Base-by-base conservation (phyloP, 331 rosid species). In the Phaseolus coccineus region DNA sequence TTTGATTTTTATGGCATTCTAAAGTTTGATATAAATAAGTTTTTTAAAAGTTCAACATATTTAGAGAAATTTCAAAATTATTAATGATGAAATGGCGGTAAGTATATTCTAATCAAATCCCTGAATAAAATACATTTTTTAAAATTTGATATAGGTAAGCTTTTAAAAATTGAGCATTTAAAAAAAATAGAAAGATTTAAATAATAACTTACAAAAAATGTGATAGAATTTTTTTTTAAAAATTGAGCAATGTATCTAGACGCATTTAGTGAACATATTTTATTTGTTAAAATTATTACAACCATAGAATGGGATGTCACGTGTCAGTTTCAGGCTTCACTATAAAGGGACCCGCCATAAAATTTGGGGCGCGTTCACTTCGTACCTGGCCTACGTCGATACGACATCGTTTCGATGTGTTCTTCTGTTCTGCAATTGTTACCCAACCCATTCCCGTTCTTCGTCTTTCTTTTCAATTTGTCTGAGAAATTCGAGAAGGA, bases 401-500 rank as follows among this genome's bases (percentile, higher is more conserved):
- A 62, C 84, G 76, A 2, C 78, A 13, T 2, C 82, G 82, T 80
- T 80, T 80, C 19, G 8, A 3, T 2, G 12, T 42, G 16, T 2
- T 12, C 15, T 40, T 40, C 58, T 25, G 6, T 24, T 4, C 25
- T 81, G 2, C 19, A 22, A 25, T 33, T 11, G 8, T 40, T 30
- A 4, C 66, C 62, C n/a, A 40, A 50, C 28, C 30, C 69, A 2
- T 58, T 57, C 78, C 46, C 55, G 4, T 30, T 71, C 67, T 31
- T 55, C 2, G 1, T 16, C 28, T 6, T 73, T 56, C 65, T 1
- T 65, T 53, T 47, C 77, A 15, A 52, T 80, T 79, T 73, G 42
- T 85, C 83, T 33, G 53, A 24, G 61, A 77, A 80, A 70, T 52
- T 80, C 59, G 53, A 13, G 35, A 58, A 28, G 70, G 4, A 73